Evolutionary conservation across 345 rosid genomes (phyloP).

Genomic region (Turritis glabra): DNA sequence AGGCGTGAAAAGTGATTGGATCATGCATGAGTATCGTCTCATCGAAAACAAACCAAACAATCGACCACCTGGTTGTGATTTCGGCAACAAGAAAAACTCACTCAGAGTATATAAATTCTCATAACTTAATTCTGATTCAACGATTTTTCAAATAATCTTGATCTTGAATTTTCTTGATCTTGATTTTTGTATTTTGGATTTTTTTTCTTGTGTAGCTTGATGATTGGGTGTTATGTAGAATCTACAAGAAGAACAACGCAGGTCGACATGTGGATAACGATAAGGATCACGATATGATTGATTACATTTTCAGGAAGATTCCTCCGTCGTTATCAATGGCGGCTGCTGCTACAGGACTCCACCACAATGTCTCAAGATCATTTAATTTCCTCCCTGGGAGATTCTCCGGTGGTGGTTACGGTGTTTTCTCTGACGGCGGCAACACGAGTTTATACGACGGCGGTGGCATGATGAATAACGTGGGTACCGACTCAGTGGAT

Average conservation of each 20-base stretch:
- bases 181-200: background rate
- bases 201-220: constrained; percentile 58
- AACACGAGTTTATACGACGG: constrained; percentile 14
- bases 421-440: constrained; percentile 4
- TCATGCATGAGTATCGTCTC: constrained; percentile 98
- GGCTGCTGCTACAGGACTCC: constrained; percentile 26
- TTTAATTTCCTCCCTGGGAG: constrained; percentile 28
- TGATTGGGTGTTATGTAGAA: constrained; percentile 96
- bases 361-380: constrained; percentile 24
- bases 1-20: constrained; percentile 95
- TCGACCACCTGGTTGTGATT: constrained; percentile 54
- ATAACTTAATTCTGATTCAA: constrained; percentile 16
- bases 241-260: constrained; percentile 76
- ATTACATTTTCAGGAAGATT: constrained; percentile 53
- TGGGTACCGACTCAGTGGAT: constrained; percentile 19
- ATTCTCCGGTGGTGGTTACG: constrained; percentile 29
- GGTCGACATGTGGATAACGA: constrained; percentile 44
- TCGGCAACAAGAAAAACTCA: constrained; percentile 78
- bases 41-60: constrained; percentile 68
- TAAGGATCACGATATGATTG: constrained; percentile 39
- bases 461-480: constrained; percentile 28
- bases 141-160: background rate
- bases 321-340: constrained; percentile 51
- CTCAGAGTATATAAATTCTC: constrained; percentile 38
- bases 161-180: background rate